These are phyloP conservation scores for Micractinium conductrix DNA, from an alignment of 139 green algal genomes.

Conservation along the genomic window DNA sequence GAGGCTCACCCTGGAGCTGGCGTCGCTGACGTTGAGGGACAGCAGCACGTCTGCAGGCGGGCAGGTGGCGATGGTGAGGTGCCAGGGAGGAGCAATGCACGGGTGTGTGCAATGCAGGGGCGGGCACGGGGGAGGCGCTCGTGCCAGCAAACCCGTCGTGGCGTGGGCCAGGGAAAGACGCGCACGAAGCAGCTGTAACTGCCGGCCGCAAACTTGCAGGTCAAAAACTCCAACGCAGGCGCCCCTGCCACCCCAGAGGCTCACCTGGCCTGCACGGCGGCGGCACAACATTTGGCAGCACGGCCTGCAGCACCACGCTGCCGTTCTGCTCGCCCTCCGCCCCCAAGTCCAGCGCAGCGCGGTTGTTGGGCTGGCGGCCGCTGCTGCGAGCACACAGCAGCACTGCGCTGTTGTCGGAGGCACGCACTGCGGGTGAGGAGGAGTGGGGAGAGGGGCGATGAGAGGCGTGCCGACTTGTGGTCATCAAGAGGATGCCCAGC, in stretches of 20 bases:
- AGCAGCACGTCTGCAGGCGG: constrained; percentile 30
- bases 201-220: neutral
- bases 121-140: too few relatives aligned
- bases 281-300: too few relatives aligned
- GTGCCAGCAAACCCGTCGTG: neutral
- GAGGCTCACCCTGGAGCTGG: constrained; percentile 21
- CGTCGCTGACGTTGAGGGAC: constrained; percentile 31
- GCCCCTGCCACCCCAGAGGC: too few relatives aligned
- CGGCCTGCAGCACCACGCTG: neutral
- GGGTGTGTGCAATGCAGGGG: too few relatives aligned
- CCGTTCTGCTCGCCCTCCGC: neutral
- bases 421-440: neutral
- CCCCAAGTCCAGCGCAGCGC: neutral
- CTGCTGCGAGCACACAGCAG: neutral
- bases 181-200: too few relatives aligned
- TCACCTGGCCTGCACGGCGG: neutral
- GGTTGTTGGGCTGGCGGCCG: neutral
- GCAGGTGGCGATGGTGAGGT: too few relatives aligned
- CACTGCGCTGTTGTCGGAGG: neutral
- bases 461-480: too few relatives aligned
- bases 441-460: too few relatives aligned
- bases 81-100: too few relatives aligned
- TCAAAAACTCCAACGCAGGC: too few relatives aligned
- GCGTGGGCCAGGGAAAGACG: too few relatives aligned
- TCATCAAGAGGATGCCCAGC: too few relatives aligned